Base-by-base conservation (phyloP, 2,329 filamentous ascomycete species). In the Penicillium oxalicum region DNA sequence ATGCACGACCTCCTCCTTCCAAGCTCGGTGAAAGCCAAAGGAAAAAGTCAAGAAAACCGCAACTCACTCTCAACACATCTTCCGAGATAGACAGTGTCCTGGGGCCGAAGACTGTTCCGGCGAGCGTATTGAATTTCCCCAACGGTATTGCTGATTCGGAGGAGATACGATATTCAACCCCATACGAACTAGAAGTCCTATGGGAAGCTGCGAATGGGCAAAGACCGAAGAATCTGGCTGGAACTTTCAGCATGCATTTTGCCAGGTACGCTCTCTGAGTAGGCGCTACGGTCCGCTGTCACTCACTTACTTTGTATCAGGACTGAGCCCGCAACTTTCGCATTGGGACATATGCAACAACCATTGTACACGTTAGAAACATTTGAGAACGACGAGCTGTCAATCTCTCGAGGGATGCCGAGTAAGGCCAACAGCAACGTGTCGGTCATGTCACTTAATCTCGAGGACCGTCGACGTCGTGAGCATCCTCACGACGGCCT, bases 171-270 rank as follows among this genome's bases (percentile, higher is more conserved):
- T 70, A 71, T 44, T 72, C 72, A 4, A 65, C 70, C 5, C 52
- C 60, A 9, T 61, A 66, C 40, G 70, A 74, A 35, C 59, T 76
- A 8, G 61, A 62, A 39, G 62, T 61, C 32, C 53, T 76, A 27
- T 75, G 73, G 73, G 71, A 74, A 37, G 66, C 67, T 35, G 67
- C 73, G 36, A 75, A 75, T 60, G 73, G 73, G 1, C 72, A 72
- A 50, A 57, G 66, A 27, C 60, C 64, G 3, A 58, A 64, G 44
- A 56, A 60, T 27, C 47, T 63, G 3, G 57, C 64, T 13, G 65
- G 58, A 6, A 62, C 55, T 6, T 72, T 73, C 49, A 68, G 70
- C 44, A 53, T 76, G 26, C 67, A 65, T 29, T 62, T 75, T 55
- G 60, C 64, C 55, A 69, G 68, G 73, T 75, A 62, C 18, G 12